phyloP scores from a whole-genome alignment of 2,329 filamentous ascomycete species.

The Epichloe gansuensis region DNA sequence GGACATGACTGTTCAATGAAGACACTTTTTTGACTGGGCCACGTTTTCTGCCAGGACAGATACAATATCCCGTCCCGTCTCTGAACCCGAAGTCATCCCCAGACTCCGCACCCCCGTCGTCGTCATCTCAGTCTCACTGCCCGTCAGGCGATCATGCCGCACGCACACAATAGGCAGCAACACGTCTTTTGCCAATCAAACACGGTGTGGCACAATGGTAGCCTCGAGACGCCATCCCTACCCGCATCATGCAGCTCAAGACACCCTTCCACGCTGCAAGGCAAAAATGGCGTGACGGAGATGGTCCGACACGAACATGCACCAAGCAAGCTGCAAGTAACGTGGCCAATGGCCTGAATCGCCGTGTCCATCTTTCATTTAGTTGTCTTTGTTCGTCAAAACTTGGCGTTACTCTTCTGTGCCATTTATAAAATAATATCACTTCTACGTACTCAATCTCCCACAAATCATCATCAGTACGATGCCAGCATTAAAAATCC shows the following conservation, averaged over 20 bases:
- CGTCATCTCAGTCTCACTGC: not conserved
- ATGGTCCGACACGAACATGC: not conserved
- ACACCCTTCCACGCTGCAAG: not conserved
- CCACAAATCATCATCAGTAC: not conserved
- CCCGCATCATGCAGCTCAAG: not conserved
- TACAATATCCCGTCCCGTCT: not conserved
- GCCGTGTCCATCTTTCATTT: too few species aligned
- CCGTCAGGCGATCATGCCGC: not conserved
- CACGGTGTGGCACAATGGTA: not conserved
- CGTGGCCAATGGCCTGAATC: too few species aligned
- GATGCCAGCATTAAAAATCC: not conserved
- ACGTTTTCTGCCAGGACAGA: too few species aligned
- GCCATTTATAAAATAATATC: too few species aligned
- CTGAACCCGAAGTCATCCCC: too few species aligned
- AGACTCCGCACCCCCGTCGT: not conserved
- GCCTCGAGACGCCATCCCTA: not conserved
- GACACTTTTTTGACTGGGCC: too few species aligned
- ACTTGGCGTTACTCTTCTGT: too few species aligned
- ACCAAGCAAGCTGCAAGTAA: not conserved
- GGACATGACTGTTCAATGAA: too few species aligned
- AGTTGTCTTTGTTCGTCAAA: too few species aligned
- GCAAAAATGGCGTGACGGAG: not conserved
- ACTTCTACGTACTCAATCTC: not conserved
- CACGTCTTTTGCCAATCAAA: not conserved
- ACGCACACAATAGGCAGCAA: not conserved